phyloP scores from a whole-genome alignment of 768 basidiomycete genomes.

The Sutorius australiensis region DNA sequence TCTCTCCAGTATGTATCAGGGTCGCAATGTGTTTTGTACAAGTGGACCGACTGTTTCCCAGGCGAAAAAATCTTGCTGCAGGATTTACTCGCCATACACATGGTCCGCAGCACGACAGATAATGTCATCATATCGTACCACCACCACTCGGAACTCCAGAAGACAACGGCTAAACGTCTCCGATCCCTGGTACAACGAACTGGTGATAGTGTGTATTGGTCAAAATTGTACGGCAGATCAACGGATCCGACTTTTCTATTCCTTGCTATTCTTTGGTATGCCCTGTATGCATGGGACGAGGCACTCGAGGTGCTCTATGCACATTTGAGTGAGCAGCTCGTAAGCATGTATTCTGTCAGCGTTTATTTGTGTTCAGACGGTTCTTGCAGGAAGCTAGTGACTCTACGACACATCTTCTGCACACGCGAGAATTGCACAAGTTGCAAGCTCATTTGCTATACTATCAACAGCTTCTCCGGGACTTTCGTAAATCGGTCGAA shows the following conservation, averaged over 20 bases:
- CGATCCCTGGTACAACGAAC: constrained; percentile 32
- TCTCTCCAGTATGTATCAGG: constrained; percentile 16
- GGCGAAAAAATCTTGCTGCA: constrained; percentile 27
- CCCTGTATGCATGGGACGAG: constrained; percentile 62
- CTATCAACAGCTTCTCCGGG: constrained; percentile 50
- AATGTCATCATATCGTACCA: constrained; percentile 38
- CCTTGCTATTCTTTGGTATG: constrained; percentile 51
- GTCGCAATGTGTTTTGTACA: not conserved
- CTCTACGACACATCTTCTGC: constrained; percentile 33
- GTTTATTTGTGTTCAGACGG: not conserved
- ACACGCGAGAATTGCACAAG: constrained; percentile 54
- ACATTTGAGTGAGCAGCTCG: constrained; percentile 46
- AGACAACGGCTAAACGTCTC: constrained; percentile 27
- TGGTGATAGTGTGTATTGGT: constrained; percentile 37
- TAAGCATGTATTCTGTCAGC: constrained; percentile 15
- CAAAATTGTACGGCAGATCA: constrained; percentile 29
- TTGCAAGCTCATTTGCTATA: constrained; percentile 56
- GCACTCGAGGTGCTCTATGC: constrained; percentile 48
- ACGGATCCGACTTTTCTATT: constrained; percentile 34
- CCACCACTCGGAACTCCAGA: constrained; percentile 21
- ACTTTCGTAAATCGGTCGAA: constrained; percentile 48
- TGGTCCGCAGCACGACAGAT: constrained; percentile 28
- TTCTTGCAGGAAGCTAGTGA: constrained; percentile 43
- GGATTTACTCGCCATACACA: constrained; percentile 39
- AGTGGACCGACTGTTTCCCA: not conserved